Percentiles rank a stretch among this genome's conserved stretches.
Evolutionary conservation across 2,329 filamentous ascomycete species (phyloP).

Genomic region (Phialophora macrospora): DNA sequence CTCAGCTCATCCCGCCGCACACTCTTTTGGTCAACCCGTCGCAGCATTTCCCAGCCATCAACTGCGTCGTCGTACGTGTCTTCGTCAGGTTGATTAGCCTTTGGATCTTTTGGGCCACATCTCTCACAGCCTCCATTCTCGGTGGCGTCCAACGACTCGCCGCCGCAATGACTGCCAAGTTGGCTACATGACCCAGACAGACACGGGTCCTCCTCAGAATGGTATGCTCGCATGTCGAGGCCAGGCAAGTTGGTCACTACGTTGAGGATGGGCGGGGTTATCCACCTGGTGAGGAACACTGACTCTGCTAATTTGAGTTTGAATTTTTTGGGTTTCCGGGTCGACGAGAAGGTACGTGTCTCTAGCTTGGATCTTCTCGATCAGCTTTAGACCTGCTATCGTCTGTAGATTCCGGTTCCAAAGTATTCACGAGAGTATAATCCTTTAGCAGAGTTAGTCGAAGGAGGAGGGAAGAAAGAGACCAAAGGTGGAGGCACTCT

Average conservation of each 20-base stretch:
- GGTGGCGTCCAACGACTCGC: not conserved
- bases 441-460: not conserved
- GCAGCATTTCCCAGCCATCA: not conserved
- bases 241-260: slow-evolving; percentile 5
- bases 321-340: not conserved
- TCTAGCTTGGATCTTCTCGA: not conserved
- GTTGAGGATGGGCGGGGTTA: not conserved
- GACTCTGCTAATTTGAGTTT: slow-evolving; percentile 3
- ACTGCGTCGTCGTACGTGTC: not conserved
- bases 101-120: not conserved
- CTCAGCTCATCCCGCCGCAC: not conserved
- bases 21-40: not conserved
- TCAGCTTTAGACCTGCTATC: not conserved
- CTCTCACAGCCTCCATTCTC: not conserved
- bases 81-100: not conserved
- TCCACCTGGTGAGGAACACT: slow-evolving; percentile 1
- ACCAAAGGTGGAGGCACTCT: not conserved
- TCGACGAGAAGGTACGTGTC: slow-evolving; percentile 9
- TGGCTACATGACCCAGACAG: not conserved
- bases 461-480: not conserved
- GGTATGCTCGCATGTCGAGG: slow-evolving; percentile 8
- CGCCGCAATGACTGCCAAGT: not conserved
- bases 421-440: not conserved
- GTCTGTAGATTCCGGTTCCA: not conserved
- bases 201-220: slow-evolving; percentile 5